phyloP scores from a whole-genome alignment of 78 protist genomes.

The Monocercomonoides exilis region DNA sequence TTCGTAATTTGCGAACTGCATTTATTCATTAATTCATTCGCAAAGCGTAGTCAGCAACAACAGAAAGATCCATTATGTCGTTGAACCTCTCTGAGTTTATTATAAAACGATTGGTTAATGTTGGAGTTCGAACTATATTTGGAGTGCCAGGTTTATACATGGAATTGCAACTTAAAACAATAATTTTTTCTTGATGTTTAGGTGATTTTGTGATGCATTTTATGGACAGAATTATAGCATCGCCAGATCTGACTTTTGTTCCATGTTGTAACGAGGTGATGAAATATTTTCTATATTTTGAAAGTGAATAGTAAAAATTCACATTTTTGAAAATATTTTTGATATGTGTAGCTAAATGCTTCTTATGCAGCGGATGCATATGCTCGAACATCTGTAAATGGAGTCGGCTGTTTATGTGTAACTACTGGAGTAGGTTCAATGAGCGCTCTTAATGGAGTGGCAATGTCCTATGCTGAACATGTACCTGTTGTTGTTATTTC shows the following conservation, averaged over 20 bases:
- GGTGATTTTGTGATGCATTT: constrained; percentile 1
- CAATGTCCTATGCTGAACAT: background rate
- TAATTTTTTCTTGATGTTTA: background rate
- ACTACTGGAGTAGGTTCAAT: background rate
- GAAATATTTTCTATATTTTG: no score
- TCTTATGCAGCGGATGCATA: background rate
- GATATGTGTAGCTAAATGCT: background rate
- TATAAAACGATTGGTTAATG: background rate
- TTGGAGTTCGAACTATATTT: background rate
- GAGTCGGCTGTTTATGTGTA: background rate
- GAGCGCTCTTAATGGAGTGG: background rate
- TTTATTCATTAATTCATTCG: no score
- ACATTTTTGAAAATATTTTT: no score
- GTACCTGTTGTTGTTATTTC: background rate
- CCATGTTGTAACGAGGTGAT: background rate
- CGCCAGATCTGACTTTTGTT: background rate
- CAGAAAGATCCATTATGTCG: no score
- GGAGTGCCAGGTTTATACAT: background rate
- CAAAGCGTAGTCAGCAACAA: no score
- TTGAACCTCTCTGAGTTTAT: background rate
- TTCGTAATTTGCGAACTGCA: no score
- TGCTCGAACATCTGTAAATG: background rate
- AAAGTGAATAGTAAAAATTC: no score
- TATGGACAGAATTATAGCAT: background rate
- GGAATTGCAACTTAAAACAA: background rate